Conservation (phyloP, 768 basidiomycete species). For the Phylloporus sp. region DNA sequence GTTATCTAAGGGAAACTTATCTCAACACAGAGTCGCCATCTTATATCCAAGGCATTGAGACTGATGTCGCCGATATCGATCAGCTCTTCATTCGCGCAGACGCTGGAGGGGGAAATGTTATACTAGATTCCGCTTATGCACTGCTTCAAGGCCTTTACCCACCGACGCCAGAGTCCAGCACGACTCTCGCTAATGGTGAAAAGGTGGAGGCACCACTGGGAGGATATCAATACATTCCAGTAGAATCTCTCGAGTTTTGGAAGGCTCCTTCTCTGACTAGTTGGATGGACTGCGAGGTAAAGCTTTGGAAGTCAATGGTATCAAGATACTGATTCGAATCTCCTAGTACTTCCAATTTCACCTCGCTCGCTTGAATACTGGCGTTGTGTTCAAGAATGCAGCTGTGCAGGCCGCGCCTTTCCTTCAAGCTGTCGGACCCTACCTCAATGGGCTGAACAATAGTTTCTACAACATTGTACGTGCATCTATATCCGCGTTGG, state of each 20-base stretch:
- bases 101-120: constrained; percentile 72
- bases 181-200: constrained; percentile 70
- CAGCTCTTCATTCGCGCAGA: constrained; percentile 76
- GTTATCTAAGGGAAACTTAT: constrained; percentile 57
- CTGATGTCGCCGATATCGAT: constrained; percentile 62
- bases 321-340: not conserved
- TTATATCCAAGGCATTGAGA: constrained; percentile 62
- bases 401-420: constrained; percentile 56
- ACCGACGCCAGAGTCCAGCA: constrained; percentile 60
- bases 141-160: constrained; percentile 83
- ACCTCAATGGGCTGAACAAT: constrained; percentile 58
- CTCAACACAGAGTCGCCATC: constrained; percentile 58
- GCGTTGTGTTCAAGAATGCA: constrained; percentile 49
- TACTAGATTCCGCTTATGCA: constrained; percentile 80
- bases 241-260: constrained; percentile 55
- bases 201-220: constrained; percentile 61
- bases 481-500: constrained; percentile 10
- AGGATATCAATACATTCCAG: constrained; percentile 39
- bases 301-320: not conserved
- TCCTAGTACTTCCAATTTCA: constrained; percentile 28
- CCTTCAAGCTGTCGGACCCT: constrained; percentile 62
- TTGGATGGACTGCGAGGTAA: constrained; percentile 62
- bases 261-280: constrained; percentile 65
- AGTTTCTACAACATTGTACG: constrained; percentile 66
- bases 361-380: constrained; percentile 18